Percentiles rank a stretch among this genome's conserved stretches.
Conservation (phyloP, 257 asterid genomes). For the Ophiorrhiza pumila region DNA sequence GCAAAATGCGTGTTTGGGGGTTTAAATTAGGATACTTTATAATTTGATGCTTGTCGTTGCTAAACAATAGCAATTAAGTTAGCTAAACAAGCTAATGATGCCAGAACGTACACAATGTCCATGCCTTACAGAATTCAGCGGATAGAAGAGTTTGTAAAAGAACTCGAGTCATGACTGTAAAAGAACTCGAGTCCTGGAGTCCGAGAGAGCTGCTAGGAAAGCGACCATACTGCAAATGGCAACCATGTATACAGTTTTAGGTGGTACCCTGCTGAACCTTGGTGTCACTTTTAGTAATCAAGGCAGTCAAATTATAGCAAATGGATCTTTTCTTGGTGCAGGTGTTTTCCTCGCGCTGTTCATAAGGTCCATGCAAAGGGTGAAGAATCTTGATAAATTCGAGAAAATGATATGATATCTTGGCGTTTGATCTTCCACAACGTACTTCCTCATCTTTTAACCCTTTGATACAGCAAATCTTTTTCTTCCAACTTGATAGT, state of each 20-base stretch:
- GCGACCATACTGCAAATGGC: conserved; percentile 94
- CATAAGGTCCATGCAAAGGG: conserved; percentile 83
- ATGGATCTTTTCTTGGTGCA: conserved; percentile 74
- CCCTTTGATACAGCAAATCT: background rate
- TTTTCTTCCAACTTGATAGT: background rate
- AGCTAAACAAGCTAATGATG: no score
- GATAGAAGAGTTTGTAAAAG: conserved; percentile 83
- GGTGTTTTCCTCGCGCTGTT: conserved; percentile 68
- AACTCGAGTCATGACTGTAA: conserved; percentile 85
- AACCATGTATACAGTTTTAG: conserved; percentile 72
- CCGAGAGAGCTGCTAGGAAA: conserved; percentile 94
- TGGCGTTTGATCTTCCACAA: background rate
- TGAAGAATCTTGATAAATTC: conserved; percentile 76
- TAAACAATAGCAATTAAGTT: no score
- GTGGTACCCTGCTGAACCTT: conserved; percentile 75
- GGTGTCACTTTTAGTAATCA: conserved; percentile 62
- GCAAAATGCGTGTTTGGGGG: no score
- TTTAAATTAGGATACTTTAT: no score
- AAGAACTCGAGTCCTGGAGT: conserved; percentile 97
- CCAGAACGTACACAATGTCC: conserved; percentile 71
- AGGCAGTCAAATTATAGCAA: conserved; percentile 59
- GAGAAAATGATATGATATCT: conserved; percentile 72
- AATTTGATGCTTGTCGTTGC: no score
- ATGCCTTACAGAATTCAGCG: conserved; percentile 85
- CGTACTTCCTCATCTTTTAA: background rate